Evolutionary conservation across 2,329 filamentous ascomycete genomes (phyloP).

Genomic region (Eurotiales sp.): DNA sequence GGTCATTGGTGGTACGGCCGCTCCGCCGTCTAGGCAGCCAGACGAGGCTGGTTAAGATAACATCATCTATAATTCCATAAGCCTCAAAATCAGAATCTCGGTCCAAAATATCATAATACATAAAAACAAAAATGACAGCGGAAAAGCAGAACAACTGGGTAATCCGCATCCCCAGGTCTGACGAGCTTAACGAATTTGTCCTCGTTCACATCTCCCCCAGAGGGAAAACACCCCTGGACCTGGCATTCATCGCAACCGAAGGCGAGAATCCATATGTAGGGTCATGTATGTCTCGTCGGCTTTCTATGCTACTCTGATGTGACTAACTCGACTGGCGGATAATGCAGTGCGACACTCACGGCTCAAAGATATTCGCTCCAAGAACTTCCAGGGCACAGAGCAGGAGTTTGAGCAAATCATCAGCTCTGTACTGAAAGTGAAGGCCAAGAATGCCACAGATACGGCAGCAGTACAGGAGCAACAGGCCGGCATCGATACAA

Average conservation of each 20-base stretch:
- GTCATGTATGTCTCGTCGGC: slow-evolving; percentile 42
- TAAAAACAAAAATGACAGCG: slow-evolving; percentile 14
- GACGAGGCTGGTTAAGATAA: too few species aligned
- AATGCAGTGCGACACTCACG: slow-evolving; percentile 35
- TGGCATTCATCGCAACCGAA: slow-evolving; percentile 57
- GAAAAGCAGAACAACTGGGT: slow-evolving; percentile 33
- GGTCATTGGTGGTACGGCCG: too few species aligned
- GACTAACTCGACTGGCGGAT: not conserved
- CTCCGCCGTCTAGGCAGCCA: too few species aligned
- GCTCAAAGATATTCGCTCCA: slow-evolving; percentile 36
- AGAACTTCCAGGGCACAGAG: slow-evolving; percentile 41
- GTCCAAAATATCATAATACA: too few species aligned
- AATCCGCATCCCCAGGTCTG: slow-evolving; percentile 49
- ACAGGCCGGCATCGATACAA: slow-evolving; percentile 29
- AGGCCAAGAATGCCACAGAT: slow-evolving; percentile 16
- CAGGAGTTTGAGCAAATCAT: slow-evolving; percentile 41
- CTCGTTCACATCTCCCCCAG: slow-evolving; percentile 48
- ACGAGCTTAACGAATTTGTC: slow-evolving; percentile 38
- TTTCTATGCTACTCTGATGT: too few species aligned
- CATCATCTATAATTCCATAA: too few species aligned
- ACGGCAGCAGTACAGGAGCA: slow-evolving; percentile 7
- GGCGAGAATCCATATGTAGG: slow-evolving; percentile 52
- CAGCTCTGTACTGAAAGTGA: slow-evolving; percentile 30
- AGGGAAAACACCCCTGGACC: slow-evolving; percentile 43
- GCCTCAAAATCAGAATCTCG: not conserved